Base-by-base conservation (phyloP, 78 protist species). In the Monocercomonoides exilis region DNA sequence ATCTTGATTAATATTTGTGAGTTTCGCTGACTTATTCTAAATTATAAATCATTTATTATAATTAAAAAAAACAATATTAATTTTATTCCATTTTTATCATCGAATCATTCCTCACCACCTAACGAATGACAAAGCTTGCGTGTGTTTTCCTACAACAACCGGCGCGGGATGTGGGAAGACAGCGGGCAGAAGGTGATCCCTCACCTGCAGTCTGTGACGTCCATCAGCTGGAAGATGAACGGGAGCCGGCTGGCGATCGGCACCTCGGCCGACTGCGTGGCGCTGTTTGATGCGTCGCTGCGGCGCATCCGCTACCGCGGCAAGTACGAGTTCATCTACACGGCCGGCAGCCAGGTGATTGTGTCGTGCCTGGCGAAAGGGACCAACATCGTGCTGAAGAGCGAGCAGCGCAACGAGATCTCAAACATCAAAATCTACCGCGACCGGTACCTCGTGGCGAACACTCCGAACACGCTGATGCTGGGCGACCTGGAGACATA, bases 231-330 rank as follows among this genome's bases (percentile, higher is more conserved):
- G 70, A 21, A 4, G 1, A 4, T 42, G n/a, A 77, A 85, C 77
- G 41, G 77, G 32, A 46, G 81, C 2, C 3, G 35, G 3, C 33
- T 85, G 3, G 43, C 6, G 2, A 3, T 85, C 34, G 3, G 80
- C 2, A 46, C 87, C n/a, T 35, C 64, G 33, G 3, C 29, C n/a
- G 87, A 79, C 33, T 5, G 41, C 41, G 77, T 85, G 29, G 87
- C 64, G 2, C 41, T 85, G 2, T 85, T 46, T 44, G 87, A 85
- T 63, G 43, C 87, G 21, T 85, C 81, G 45, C 70, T 54, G 70
- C 70, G 70, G 70, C 11, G 70, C 38, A 54, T 54, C 11, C 70
- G 70, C 11, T 54, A 54, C 21, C 11, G 21, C 11, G 21, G 70
- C 70, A 54, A 54, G 21, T 54, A 54, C 70, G 70, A 54, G 21